Base-by-base conservation (phyloP, 1,284 basidiomycete species). In the Singerocomus inundabilis region DNA sequence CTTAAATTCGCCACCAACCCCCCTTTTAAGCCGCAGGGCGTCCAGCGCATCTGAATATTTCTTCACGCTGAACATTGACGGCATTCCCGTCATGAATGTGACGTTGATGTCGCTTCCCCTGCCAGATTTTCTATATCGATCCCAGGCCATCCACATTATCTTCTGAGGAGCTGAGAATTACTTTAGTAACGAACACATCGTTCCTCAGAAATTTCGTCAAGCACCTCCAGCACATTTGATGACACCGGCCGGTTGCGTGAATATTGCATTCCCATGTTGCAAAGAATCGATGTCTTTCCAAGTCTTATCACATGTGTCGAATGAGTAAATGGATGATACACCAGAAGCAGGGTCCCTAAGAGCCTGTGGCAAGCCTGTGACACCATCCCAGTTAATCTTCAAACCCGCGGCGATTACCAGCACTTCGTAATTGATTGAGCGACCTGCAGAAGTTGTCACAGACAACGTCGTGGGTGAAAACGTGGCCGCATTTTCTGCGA, bases 101-200 rank as follows among this genome's bases (percentile, higher is more conserved):
- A 93, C 72, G 51, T 84, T 78, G 61, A 89, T 77, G 47, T 81
- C 76, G 47, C 77, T 73, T 7, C 72, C 66, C n/a, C 86, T 78
- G 5, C 73, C 71, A 3, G 85, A 85, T 58, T 69, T 75, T 47
- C 76, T 74, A 63, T 79, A 91, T 42, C 82, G 74, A 62, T 92
- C 88, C 85, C 86, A 88, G 42, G 92, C 88, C 90, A 94, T 93
- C 89, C 93, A 96, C 84, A 93, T 91, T 57, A 95, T 89, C 72
- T 95, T 95, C 65, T 93, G 91, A 16, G 91, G 92, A 13, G 91
- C 92, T 91, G 57, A 24, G 46, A 41, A 29, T 42, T 29, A 43
- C 16, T 37, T 55, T 3, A 60, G 53, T 33, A 30, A 38, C 4
- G 15, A 40, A 25, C 5, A 35, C 38, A 33, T 38, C 30, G 24